Base-by-base conservation (phyloP, 176 grass and related monocot genomes). In the Rhipidocladum racemiflorum region DNA sequence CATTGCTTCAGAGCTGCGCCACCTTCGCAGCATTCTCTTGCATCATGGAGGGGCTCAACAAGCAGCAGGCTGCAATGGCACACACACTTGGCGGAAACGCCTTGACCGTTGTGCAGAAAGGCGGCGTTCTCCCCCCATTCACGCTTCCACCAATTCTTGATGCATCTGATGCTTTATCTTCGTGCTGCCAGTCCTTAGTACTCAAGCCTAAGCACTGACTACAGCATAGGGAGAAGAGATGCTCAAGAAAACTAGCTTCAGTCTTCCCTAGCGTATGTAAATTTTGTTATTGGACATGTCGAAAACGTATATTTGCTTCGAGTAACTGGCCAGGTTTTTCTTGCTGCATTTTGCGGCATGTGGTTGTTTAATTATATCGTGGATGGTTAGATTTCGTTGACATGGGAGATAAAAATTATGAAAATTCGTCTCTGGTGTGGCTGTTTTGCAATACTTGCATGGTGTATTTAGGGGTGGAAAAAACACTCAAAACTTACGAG, bases 41-140 rank as follows among this genome's bases (percentile, higher is more conserved):
- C 59, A 79, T 99, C 77, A 95, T 99, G 89, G 96, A 99, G 83
- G 96, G 91, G 3, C 87, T 99, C 13, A 99, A 93, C 85, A 99
- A 93, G 76, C 91, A 91, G 66, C 93, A 99, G 64, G 74, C 83
- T 63, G 96, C 96, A 38, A 71, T 93, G 84, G 96, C 92, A 27
- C 62, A 60, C 79, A 69, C 86, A 40, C 75, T 61, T 36, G 53
- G 18, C 0, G 27, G 59, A 15, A 60, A 36, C 7, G 64, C 78
- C 6, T 12, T 61, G 75, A 74, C 27, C 1, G 36, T 65, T 7
- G 51, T 50, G 0, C 69, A 87, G 50, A 62, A 81, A 10, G 71
- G 75, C 0, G 70, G 65, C 23, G 92, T 90, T 18, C 96, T 93
- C 51, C 92, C 92, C 15, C 96, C 96, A 0, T 99, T 99, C 80